A percentile compares a stretch with the other conserved stretches of the same genome.
These are phyloP conservation scores for Angophora floribunda DNA, from an alignment of 345 rosid genomes.

Conservation along the genomic window DNA sequence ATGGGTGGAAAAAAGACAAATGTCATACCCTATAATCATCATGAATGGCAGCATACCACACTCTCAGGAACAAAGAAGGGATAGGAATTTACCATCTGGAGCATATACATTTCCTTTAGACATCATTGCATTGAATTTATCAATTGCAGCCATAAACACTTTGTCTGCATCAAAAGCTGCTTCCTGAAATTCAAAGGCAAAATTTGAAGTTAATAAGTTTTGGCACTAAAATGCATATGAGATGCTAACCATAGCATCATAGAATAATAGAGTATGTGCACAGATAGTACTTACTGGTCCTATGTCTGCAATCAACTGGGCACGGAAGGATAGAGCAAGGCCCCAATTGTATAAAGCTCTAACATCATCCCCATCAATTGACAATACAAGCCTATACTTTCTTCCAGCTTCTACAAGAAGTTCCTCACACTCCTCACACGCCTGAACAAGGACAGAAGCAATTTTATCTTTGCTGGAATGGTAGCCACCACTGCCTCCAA, in stretches of 20 bases:
- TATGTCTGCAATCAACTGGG: constrained; percentile 64
- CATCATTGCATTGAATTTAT: constrained; percentile 67
- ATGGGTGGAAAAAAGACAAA: not conserved
- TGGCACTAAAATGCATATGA: not conserved
- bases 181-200: constrained; percentile 28
- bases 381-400: constrained; percentile 48
- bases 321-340: constrained; percentile 66
- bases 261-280: not conserved
- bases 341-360: constrained; percentile 73
- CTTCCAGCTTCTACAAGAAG: constrained; percentile 62
- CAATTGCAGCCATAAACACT: constrained; percentile 66
- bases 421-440: constrained; percentile 65
- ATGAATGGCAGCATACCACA: not conserved
- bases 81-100: constrained; percentile 39
- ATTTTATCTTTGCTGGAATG: constrained; percentile 22
- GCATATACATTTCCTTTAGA: constrained; percentile 49
- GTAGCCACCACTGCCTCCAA: constrained; percentile 9
- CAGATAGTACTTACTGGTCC: constrained; percentile 47
- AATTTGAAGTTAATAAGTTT: not conserved
- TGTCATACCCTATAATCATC: not conserved
- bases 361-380: constrained; percentile 54
- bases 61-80: not conserved
- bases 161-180: constrained; percentile 68
- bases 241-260: not conserved
- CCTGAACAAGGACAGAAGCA: constrained; percentile 31